Evolutionary conservation across 2,329 filamentous ascomycete genomes (phyloP).

Genomic region (Teratosphaeria destructans): DNA sequence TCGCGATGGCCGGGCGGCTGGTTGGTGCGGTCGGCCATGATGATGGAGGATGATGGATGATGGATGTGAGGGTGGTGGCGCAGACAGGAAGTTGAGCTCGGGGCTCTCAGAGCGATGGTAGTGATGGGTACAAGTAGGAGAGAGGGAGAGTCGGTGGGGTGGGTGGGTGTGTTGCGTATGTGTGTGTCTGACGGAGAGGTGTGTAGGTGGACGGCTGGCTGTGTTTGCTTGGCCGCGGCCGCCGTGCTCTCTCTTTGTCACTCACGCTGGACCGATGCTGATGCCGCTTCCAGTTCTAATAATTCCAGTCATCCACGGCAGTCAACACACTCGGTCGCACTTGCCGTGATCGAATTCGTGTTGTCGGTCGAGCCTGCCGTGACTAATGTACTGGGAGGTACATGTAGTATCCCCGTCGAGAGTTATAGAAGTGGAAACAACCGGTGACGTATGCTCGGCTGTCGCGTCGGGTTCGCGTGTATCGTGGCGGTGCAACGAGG

Average conservation of each 20-base stretch:
- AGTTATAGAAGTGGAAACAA: not conserved
- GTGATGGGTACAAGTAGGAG: not conserved
- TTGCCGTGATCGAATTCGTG: not conserved
- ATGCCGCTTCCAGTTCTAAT: not conserved
- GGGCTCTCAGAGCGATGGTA: not conserved
- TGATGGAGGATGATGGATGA: not conserved
- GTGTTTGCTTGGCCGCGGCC: not conserved
- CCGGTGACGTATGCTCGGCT: not conserved
- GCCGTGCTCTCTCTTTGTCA: not conserved
- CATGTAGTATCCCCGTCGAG: too few relatives aligned
- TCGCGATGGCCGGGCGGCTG: slow-evolving; percentile 39
- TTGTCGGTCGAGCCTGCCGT: too few relatives aligned
- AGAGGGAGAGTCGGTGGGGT: not conserved
- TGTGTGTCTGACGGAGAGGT: not conserved
- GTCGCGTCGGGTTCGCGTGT: not conserved
- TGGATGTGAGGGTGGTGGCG: not conserved
- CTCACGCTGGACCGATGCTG: not conserved
- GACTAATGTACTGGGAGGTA: too few relatives aligned
- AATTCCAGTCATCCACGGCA: too few relatives aligned
- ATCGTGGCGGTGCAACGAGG: not conserved
- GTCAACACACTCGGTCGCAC: not conserved
- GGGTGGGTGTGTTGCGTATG: not conserved
- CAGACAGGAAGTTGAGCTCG: not conserved
- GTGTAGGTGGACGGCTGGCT: not conserved
- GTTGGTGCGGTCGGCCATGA: not conserved